phyloP scores from a whole-genome alignment of 805 yeast genomes.

The Myxozyma udenii region DNA sequence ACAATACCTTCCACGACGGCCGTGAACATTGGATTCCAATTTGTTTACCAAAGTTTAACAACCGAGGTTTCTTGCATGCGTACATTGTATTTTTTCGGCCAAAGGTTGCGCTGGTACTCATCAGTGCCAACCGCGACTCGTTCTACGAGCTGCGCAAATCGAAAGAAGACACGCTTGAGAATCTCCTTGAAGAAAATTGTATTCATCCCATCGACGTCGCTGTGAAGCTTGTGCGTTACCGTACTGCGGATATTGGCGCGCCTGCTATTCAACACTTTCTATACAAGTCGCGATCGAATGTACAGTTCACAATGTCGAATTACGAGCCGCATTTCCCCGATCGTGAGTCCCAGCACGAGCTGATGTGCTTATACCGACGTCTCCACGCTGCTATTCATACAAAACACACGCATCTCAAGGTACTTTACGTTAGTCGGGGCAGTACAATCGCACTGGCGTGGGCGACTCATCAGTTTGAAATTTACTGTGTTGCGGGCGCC shows the following conservation, averaged over 20 bases:
- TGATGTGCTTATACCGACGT: constrained; percentile 36
- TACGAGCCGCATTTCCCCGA: constrained; percentile 41
- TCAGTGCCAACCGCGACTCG: constrained; percentile 70
- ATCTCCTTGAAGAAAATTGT: constrained; percentile 42
- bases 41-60: constrained; percentile 85
- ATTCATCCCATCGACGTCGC: constrained; percentile 43
- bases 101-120: constrained; percentile 45
- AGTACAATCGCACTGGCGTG: constrained; percentile 48
- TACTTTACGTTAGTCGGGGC: constrained; percentile 33
- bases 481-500: constrained; percentile 61
- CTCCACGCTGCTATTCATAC: constrained; percentile 42
- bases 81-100: constrained; percentile 61
- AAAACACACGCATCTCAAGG: constrained; percentile 31
- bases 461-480: constrained; percentile 59
- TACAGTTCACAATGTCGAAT: constrained; percentile 57
- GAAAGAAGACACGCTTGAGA: constrained; percentile 50
- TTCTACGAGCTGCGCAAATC: constrained; percentile 71
- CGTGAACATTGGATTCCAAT: constrained; percentile 90
- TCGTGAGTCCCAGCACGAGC: constrained; percentile 32
- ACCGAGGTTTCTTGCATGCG: constrained; percentile 81
- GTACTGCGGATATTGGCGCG: constrained; percentile 54
- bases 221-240: constrained; percentile 42
- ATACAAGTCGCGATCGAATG: constrained; percentile 64
- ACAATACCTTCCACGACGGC: constrained; percentile 48
- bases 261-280: constrained; percentile 70